Base-by-base conservation (phyloP, 1,284 basidiomycete genomes). In the Puccinia sorghi region DNA sequence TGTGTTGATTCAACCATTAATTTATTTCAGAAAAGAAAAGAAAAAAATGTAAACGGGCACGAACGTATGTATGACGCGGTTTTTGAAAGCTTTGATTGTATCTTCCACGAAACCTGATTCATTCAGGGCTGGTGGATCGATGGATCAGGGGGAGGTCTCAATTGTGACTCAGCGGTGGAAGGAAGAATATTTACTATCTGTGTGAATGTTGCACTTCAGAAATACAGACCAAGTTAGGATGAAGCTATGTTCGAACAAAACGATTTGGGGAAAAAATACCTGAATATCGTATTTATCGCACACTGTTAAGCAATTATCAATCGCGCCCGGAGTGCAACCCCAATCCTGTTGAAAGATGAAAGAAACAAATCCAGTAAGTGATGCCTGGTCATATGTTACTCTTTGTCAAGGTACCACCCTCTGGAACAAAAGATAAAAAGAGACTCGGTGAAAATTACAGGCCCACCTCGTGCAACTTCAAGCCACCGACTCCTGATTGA, bases 221-320 rank as follows among this genome's bases (percentile, higher is more conserved):
- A 72, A 4, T 50, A 41, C 15, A 20, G 41, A 61, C 22, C 27
- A 48, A 25, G 63, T 73, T 22, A 73, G 32, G 56, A 57, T 37
- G 32, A 32, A 32, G 12, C 22, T 39, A 69, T 37, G 9, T 37
- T 57, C 8, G 1, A 17, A 41, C 6, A 25, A 20, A 3, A n/a
- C n/a, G 22, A 22, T 43, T 57, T 22, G 25, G 20, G 41, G 41
- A 27, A 22, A 39, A 82, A 85, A 80, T 80, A 91, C 91, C 87
- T 97, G 95, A 8, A 99, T 93, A 83, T 99, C 97, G 84, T 93
- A 95, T 82, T 93, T 89, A 83, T 99, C 94, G 1, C 88, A 95
- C 20, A 97, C 88, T 79, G 90, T 89, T 80, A 99, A 87, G 80
- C 90, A 91, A 67, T 88, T 90, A 81, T 88, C 87, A 82, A 99